phyloP scores from a whole-genome alignment of 495 filamentous ascomycete species.

The Hypoxylon subgilvum region DNA sequence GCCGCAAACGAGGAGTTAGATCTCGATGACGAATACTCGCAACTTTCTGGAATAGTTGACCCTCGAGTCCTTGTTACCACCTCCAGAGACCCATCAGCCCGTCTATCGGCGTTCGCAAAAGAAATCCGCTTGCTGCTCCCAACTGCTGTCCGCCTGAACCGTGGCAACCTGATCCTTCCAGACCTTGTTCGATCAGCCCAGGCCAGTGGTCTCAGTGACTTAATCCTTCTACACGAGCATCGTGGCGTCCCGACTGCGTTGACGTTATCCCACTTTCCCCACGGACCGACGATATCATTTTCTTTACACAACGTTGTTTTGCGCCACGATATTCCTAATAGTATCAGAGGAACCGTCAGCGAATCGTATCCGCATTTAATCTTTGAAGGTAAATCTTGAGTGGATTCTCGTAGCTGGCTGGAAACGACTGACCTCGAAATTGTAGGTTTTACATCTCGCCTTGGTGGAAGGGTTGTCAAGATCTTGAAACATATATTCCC shows the following conservation, averaged over 20 bases:
- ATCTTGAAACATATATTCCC: conserved; percentile 96
- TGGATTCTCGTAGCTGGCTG: background rate
- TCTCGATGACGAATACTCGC: conserved; percentile 94
- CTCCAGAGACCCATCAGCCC: conserved; percentile 81
- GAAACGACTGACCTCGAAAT: conserved; percentile 10
- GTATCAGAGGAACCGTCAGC: conserved; percentile 84
- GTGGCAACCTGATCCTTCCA: conserved; percentile 85
- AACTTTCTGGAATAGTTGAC: conserved; percentile 82
- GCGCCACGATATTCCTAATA: conserved; percentile 88
- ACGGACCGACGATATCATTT: conserved; percentile 90
- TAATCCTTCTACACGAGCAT: conserved; percentile 91
- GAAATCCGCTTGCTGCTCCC: conserved; percentile 91
- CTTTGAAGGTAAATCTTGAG: conserved; percentile 67
- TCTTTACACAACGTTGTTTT: conserved; percentile 94
- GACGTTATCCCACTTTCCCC: conserved; percentile 84
- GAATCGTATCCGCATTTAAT: conserved; percentile 95
- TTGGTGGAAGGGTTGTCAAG: conserved; percentile 86
- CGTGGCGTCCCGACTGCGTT: conserved; percentile 85
- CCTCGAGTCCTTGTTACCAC: conserved; percentile 84
- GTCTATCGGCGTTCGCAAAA: conserved; percentile 89
- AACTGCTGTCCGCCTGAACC: conserved; percentile 86
- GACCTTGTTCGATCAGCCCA: conserved; percentile 83
- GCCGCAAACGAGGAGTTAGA: conserved; percentile 69
- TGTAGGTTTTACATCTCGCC: conserved; percentile 71
- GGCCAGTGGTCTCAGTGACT: conserved; percentile 77